A percentile compares a stretch with the other conserved stretches of the same genome.
Conservation (phyloP, 345 rosid species). For the Jatropha curcas region DNA sequence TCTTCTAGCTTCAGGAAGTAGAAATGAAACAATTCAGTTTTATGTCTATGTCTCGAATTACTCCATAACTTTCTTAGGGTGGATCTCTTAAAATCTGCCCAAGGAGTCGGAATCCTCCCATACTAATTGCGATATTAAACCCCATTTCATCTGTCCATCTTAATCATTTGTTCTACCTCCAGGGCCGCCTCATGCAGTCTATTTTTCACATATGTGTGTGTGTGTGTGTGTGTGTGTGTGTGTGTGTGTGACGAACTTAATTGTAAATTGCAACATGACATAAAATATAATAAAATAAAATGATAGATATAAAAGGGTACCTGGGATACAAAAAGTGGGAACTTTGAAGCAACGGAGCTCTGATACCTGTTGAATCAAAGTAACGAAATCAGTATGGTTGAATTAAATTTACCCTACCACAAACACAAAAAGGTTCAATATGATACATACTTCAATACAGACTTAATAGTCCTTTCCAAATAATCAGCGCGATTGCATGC, state of each 20-base stretch:
- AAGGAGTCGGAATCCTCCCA: neutral
- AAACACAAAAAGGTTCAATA: slow-evolving; percentile 2
- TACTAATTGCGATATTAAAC: neutral
- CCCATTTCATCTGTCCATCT: neutral
- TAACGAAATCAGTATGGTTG: neutral
- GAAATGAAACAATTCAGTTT: neutral
- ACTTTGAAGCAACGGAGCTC: slow-evolving; percentile 66
- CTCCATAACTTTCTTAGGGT: neutral
- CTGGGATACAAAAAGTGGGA: slow-evolving; percentile 93
- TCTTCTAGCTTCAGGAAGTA: neutral
- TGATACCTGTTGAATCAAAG: slow-evolving; percentile 60
- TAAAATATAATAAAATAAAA: neutral
- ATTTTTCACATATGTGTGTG: neutral
- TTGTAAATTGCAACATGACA: slow-evolving; percentile 11
- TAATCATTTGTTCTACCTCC: neutral
- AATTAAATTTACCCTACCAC: slow-evolving; percentile 11
- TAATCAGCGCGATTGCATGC: slow-evolving; percentile 99
- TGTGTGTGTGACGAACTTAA: slow-evolving; percentile 11
- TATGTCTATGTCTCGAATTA: neutral
- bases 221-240: too few relatives aligned
- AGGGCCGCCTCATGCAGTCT: neutral
- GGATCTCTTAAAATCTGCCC: neutral
- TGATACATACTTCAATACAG: slow-evolving; percentile 64
- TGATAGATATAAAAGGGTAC: slow-evolving; percentile 30
- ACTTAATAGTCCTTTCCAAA: slow-evolving; percentile 77